Percentiles rank a stretch among this genome's conserved stretches.
Conservation (phyloP, 2,329 filamentous ascomycete species). For the Neopestalotiopsis clavispora region DNA sequence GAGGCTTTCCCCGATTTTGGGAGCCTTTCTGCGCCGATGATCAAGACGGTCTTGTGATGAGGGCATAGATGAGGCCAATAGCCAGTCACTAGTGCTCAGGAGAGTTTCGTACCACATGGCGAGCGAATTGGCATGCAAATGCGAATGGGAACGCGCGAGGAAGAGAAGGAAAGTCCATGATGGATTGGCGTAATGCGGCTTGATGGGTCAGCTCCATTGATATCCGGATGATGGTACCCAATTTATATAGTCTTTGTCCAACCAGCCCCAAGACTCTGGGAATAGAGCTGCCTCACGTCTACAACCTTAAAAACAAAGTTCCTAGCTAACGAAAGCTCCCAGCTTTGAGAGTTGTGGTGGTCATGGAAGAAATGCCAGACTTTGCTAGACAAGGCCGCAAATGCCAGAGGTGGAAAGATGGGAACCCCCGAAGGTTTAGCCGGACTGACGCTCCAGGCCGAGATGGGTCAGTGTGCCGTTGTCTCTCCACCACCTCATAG, state of each 20-base stretch:
- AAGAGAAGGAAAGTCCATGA: background rate
- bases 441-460: background rate
- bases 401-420: background rate
- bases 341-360: background rate
- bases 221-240: too few relatives aligned
- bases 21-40: background rate
- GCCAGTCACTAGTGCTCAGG: background rate
- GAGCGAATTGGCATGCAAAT: background rate
- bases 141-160: background rate
- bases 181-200: background rate
- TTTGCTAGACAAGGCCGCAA: background rate
- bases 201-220: background rate
- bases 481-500: too few relatives aligned
- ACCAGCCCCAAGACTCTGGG: background rate
- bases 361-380: background rate
- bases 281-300: background rate
- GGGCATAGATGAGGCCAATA: background rate
- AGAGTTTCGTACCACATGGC: background rate
- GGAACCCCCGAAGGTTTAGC: background rate
- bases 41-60: background rate
- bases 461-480: background rate
- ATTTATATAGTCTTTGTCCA: background rate
- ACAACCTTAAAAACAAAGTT: background rate
- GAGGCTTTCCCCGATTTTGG: background rate
- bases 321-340: background rate